A percentile compares a stretch with the other conserved stretches of the same genome.
These are phyloP conservation scores for Ormosia emarginata DNA, from an alignment of 306 rosid genomes.

Conservation along the genomic window DNA sequence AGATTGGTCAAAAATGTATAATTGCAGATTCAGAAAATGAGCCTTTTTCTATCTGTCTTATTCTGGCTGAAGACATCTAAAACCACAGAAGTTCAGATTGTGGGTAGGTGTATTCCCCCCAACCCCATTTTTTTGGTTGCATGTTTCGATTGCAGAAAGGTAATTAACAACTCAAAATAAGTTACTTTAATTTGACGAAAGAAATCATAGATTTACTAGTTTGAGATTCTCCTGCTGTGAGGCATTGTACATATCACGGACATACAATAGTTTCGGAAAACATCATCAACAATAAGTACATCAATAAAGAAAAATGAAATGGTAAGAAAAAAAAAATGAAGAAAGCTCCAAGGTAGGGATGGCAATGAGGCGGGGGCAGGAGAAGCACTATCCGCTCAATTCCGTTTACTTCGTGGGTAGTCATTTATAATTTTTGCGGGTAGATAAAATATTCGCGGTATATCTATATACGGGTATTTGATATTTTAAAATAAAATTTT, in stretches of 20 bases:
- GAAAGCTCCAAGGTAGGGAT: too few species aligned
- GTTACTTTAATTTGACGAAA: not conserved
- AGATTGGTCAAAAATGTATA: not conserved
- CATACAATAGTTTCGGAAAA: not conserved
- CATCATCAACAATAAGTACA: too few species aligned
- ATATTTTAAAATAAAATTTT: too few species aligned
- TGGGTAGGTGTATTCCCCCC: not conserved
- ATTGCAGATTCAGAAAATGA: not conserved
- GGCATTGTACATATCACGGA: slow-evolving; percentile 9
- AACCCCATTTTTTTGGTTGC: not conserved
- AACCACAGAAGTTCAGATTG: not conserved
- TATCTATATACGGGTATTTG: too few species aligned
- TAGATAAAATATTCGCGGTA: too few species aligned
- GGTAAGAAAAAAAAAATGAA: too few species aligned
- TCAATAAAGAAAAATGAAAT: too few species aligned
- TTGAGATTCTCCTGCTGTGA: not conserved
- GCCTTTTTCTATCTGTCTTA: not conserved
- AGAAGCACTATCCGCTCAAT: too few species aligned
- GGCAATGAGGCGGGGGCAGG: too few species aligned
- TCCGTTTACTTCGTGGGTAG: too few species aligned
- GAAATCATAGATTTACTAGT: not conserved
- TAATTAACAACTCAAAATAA: not conserved
- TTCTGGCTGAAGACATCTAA: not conserved
- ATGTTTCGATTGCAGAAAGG: not conserved
- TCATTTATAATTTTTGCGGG: too few species aligned